Conservation (phyloP, 2,329 filamentous ascomycete species). For the Macroventuria anomochaeta region DNA sequence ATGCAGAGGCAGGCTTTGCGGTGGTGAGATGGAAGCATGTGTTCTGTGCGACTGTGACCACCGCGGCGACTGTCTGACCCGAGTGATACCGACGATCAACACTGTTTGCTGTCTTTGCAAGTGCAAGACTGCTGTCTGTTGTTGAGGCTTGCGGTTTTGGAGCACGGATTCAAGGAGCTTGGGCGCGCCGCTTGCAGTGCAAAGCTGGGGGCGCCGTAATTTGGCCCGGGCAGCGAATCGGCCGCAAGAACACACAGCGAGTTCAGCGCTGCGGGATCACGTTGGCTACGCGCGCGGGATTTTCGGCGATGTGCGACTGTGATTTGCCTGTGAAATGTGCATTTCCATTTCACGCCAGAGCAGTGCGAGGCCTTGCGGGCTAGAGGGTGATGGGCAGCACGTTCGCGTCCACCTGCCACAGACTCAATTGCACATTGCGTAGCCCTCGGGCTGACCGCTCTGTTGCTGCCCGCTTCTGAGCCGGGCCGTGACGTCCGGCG, state of each 20-base stretch:
- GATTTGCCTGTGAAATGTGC: constrained; percentile 35
- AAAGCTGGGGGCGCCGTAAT: constrained; percentile 28
- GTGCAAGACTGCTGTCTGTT: not conserved
- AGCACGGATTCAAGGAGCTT: constrained; percentile 3
- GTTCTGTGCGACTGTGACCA: constrained; percentile 19
- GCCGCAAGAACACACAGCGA: not conserved
- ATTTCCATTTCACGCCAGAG: constrained; percentile 21
- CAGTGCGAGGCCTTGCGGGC: constrained; percentile 2
- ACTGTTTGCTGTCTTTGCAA: constrained; percentile 8
- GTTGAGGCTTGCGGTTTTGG: constrained; percentile 15
- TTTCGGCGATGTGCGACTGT: constrained; percentile 31
- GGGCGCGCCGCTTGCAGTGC: constrained; percentile 5
- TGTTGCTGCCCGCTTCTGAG: constrained; percentile 12
- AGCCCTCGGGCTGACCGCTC: constrained; percentile 17
- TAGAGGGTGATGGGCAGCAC: constrained; percentile 6
- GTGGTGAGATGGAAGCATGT: constrained; percentile 7
- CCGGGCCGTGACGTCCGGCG: constrained; percentile 13
- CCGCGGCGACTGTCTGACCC: constrained; percentile 10
- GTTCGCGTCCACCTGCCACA: constrained; percentile 14
- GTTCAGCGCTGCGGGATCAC: constrained; percentile 22
- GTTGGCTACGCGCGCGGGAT: constrained; percentile 43
- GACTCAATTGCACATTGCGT: constrained; percentile 12
- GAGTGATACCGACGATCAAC: constrained; percentile 2
- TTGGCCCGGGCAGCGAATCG: constrained; percentile 29
- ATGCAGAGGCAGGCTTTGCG: constrained; percentile 5